phyloP scores from a whole-genome alignment of 805 yeast genomes.

The Saccharomycopsis vini region DNA sequence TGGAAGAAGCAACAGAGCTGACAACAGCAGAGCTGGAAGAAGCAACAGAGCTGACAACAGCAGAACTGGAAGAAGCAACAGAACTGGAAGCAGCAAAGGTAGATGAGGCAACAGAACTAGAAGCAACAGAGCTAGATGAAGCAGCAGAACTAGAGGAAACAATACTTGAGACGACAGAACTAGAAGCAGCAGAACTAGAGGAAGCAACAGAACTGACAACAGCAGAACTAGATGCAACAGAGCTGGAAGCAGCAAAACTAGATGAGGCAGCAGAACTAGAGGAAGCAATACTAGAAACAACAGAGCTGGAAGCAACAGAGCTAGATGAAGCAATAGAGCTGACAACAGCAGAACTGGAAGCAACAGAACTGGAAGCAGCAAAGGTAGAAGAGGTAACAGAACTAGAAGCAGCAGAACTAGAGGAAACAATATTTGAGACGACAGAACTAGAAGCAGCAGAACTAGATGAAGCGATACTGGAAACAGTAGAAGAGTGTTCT shows the following conservation, averaged over 20 bases:
- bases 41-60: conserved; percentile 18
- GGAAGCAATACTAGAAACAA: not conserved
- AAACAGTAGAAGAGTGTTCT: no score
- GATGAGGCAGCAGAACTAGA: no score
- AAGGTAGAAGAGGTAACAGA: not conserved
- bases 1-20: not conserved
- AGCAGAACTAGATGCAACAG: not conserved
- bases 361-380: not conserved
- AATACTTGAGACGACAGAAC: not conserved
- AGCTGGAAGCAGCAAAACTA: no score
- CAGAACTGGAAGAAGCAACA: conserved; percentile 11
- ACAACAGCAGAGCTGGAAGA: not conserved
- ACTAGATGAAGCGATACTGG: no score
- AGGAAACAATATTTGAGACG: no score
- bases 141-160: not conserved
- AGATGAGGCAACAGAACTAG: no score
- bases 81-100: no score
- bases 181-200: no score
- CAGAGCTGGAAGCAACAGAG: conserved; percentile 2
- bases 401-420: not conserved
- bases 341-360: conserved; percentile 1
- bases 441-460: no score
- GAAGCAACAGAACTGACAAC: no score
- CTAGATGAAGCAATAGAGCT: no score
- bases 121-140: conserved; percentile 18